These are phyloP conservation scores for Wickerhamiella dianesei DNA, from an alignment of 805 yeast genomes.

Conservation along the genomic window DNA sequence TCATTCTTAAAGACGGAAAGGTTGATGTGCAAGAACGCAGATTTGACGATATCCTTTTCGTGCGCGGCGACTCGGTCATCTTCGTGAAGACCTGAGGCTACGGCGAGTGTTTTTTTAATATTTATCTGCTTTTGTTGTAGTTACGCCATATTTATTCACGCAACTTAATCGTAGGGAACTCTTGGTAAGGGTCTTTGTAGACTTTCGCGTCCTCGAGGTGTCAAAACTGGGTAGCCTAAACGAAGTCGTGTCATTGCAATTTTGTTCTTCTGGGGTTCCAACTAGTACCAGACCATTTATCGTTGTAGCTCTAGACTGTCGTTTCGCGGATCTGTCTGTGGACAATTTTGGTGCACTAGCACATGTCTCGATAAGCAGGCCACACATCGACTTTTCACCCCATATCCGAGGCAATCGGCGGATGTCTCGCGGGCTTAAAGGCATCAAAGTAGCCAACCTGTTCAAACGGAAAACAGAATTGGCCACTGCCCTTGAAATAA, in stretches of 20 bases:
- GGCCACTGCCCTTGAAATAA: conserved; percentile 8
- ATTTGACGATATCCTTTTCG: conserved; percentile 73
- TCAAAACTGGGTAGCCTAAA: no score
- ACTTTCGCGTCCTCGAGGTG: no score
- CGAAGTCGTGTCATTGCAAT: no score
- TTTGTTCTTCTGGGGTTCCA: no score
- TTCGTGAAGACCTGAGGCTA: conserved; percentile 31
- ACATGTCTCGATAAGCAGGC: not conserved
- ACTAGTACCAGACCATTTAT: no score
- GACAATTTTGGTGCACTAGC: no score
- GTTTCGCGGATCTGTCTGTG: no score
- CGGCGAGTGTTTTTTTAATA: no score
- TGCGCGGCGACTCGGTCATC: conserved; percentile 95
- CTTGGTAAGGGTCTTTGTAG: no score
- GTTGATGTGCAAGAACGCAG: conserved; percentile 38
- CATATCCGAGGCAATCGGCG: not conserved
- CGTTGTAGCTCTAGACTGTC: no score
- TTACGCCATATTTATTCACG: no score
- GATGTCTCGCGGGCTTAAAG: not conserved
- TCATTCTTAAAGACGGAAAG: conserved; percentile 37
- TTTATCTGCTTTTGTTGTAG: not conserved
- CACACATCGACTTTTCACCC: not conserved
- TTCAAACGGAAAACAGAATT: conserved; percentile 4
- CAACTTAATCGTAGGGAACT: no score
- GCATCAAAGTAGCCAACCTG: not conserved